Evolutionary conservation across 106 monocot genomes (phyloP).

Genomic region (Allium fistulosum): DNA sequence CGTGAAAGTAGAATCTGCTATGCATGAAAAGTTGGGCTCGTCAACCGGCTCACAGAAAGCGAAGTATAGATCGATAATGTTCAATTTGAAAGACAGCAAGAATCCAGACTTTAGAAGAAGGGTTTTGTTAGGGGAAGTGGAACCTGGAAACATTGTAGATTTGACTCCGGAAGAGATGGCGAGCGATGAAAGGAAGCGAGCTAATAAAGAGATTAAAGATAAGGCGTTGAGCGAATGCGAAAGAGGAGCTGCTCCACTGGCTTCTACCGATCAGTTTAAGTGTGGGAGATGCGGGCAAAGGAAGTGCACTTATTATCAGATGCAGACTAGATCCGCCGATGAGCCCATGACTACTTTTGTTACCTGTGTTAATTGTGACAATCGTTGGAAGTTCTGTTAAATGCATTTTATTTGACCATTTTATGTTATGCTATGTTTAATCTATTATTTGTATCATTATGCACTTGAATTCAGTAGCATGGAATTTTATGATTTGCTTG

Average conservation of each 20-base stretch:
- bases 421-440: too few relatives aligned
- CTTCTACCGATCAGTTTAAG: slow-evolving; percentile 94
- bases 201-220: slow-evolving; percentile 81
- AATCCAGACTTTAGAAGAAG: slow-evolving; percentile 86
- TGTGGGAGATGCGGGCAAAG: slow-evolving; percentile 78
- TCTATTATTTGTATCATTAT: too few relatives aligned
- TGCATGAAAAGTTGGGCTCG: slow-evolving; percentile 77
- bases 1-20: slow-evolving; percentile 52
- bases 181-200: slow-evolving; percentile 65
- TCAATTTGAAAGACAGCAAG: slow-evolving; percentile 81
- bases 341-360: slow-evolving; percentile 79
- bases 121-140: slow-evolving; percentile 68
- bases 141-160: slow-evolving; percentile 34
- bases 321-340: slow-evolving; percentile 64
- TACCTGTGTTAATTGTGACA: slow-evolving; percentile 75
- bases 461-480: too few relatives aligned
- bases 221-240: slow-evolving; percentile 85
- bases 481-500: too few relatives aligned
- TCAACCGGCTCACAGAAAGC: slow-evolving; percentile 62
- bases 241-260: slow-evolving; percentile 52
- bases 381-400: slow-evolving; percentile 81
- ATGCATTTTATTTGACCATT: background rate
- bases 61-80: slow-evolving; percentile 84
- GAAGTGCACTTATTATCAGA: slow-evolving; percentile 64
- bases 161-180: slow-evolving; percentile 94